Evolutionary conservation across 495 filamentous ascomycete genomes (phyloP), one percentile per base, ranked within the genome.

Genomic region (Aspergillus egyptiacus): DNA sequence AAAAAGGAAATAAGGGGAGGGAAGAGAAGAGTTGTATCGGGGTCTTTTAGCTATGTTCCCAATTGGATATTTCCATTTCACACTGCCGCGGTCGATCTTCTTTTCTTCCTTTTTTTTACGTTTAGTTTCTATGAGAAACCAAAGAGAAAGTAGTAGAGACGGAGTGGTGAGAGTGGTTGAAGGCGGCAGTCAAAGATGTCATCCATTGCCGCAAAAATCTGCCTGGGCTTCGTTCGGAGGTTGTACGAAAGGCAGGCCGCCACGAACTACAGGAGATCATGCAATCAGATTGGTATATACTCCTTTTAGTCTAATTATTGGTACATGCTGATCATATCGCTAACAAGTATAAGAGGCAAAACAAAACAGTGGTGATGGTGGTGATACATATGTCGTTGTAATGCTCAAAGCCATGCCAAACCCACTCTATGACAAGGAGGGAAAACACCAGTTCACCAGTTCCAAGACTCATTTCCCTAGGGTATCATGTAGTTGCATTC

Each of bases 281-380:
- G 17, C 41, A 35, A 44, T 31, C 14, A 10, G n/a, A 31, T 36
- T 33, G 19, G 8, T 47, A 53, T 41, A 36, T 43, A 43, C 44
- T 40, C 39, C 28, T 2, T 42, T 53, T 48, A 35, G 23, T 53
- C 36, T 42, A 46, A 34, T 23, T 58, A 38, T 51, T 58, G 48
- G 39, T 58, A 58, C 56, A 57, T 37, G 30, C 22, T 27, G 41
- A 24, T 52, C 44, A 23, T 58, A 27, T 58, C 56, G 51, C 56
- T 58, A 55, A 58, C 31, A 36, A 31, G 23, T 18, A 38, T 37
- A 37, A 23, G 5, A 51, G 37, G 24, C 28, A 36, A 44, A 22
- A 28, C n/a, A n/a, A n/a, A n/a, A n/a, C n/a, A n/a, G n/a, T n/a
- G n/a, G n/a, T n/a, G 11, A 13, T 17, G 30, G 40, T 51, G 25